Base-by-base conservation (phyloP, 2,329 filamentous ascomycete species). In the Fusarium clavum region DNA sequence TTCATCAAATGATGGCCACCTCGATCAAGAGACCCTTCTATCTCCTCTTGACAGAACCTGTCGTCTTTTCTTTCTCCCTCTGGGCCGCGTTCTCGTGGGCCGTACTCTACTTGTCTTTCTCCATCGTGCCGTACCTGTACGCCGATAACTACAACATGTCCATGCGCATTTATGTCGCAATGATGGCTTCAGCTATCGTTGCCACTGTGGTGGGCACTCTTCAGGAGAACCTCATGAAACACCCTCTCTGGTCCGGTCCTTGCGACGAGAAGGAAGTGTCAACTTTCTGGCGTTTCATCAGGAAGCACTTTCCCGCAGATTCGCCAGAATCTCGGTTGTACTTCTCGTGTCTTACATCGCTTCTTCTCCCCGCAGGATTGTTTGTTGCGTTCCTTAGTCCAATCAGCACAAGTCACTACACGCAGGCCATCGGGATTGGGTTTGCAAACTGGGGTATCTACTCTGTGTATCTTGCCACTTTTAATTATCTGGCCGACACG, bases 21-120 rank as follows among this genome's bases (percentile, higher is more conserved):
- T 96, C 93, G 0, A 80, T 95, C 9, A 90, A 88, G 69, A 87
- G 94, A 0, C 94, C 94, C 0, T 97, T 97, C 78, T 88, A 90
- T 74, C 85, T 94, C 2, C 87, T 94, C 18, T 81, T 91, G 70
- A 94, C 92, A 0, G 92, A 94, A 71, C 90, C 92, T 0, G 90
- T 94, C 12, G 91, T 94, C 16, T 94, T 94, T 80, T 94, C 88
- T 82, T 98, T 98, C 82, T 94, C 91, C 1, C 84, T 97, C 1
- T 98, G 94, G 94, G 91, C 94, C 1, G 87, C 93, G 1, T 98
- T 98, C 78, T 91, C 91, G 22, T 98, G 94, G 94, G 94, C 92
- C 0, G 87, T 97, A 0, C 86, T 98, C 0, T 98, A 97, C 78
- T 83, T 97, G 20, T 93, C 92, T 14, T 95, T 97, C 72, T 88